These are phyloP conservation scores for Excoecaria cochinchinensis DNA, from an alignment of 345 rosid genomes.

Conservation along the genomic window DNA sequence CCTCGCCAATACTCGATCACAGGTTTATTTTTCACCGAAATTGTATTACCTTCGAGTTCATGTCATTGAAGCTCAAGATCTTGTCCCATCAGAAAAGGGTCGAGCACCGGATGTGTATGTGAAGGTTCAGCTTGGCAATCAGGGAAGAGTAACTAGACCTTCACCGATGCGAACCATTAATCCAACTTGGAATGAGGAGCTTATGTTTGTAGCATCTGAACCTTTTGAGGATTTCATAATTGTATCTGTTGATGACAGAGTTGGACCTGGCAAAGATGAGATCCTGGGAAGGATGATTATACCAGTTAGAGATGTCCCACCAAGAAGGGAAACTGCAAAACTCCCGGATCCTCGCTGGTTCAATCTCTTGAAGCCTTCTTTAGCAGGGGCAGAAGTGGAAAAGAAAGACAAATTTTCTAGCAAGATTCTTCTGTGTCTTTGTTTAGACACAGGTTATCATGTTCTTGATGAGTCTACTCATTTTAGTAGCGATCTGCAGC, in stretches of 20 bases:
- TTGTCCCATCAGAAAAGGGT: conserved; percentile 25
- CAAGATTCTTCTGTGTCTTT: conserved; percentile 28
- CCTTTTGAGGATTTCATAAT: conserved; percentile 31
- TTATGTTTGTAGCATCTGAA: conserved; percentile 34
- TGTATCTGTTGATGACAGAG: conserved; percentile 26
- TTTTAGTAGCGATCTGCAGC: conserved; percentile 37
- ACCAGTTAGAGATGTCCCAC: conserved; percentile 9
- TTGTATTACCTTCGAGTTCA: conserved; percentile 28
- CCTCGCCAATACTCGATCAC: conserved; percentile 26
- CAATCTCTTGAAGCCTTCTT: conserved; percentile 17
- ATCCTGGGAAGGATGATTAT: conserved; percentile 20
- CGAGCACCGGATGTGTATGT: conserved; percentile 15
- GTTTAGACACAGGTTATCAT: conserved; percentile 33
- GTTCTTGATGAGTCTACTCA: conserved; percentile 37
- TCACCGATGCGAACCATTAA: conserved; percentile 17
- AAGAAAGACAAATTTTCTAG: conserved; percentile 33
- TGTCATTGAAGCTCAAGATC: conserved; percentile 33
- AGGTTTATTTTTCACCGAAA: conserved; percentile 34
- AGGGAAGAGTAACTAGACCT: conserved; percentile 15
- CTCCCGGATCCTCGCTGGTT: conserved; percentile 31
- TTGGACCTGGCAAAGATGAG: conserved; percentile 34
- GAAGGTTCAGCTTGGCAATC: conserved; percentile 23
- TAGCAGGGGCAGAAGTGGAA: conserved; percentile 22
- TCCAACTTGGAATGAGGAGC: conserved; percentile 31
- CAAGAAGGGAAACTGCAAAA: conserved; percentile 22